These are phyloP conservation scores for Erigeron philadelphicus DNA, from an alignment of 140 eudicot species.

Conservation along the genomic window DNA sequence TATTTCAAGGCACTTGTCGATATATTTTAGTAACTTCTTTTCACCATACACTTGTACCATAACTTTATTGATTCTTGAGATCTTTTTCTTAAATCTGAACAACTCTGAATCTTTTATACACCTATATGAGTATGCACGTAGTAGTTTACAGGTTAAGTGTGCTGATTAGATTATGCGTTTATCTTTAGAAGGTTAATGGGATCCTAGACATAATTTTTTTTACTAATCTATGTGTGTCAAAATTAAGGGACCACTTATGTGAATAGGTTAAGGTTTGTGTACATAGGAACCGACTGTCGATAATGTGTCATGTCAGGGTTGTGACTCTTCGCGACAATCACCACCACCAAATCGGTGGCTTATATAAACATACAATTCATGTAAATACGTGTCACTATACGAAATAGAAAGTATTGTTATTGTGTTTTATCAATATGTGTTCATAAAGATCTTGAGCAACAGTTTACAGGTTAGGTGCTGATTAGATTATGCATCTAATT, in stretches of 20 bases:
- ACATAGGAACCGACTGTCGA: no score
- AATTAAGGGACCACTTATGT: no score
- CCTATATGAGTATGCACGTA: slow-evolving; percentile 11
- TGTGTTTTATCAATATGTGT: no score
- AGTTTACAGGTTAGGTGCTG: slow-evolving; percentile 23
- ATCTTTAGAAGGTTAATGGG: background rate
- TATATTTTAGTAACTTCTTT: background rate
- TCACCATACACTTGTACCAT: slow-evolving; percentile 1
- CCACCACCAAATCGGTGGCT: no score
- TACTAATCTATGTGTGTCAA: no score
- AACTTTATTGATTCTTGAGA: slow-evolving; percentile 1
- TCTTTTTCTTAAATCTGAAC: background rate
- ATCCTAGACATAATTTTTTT: background rate
- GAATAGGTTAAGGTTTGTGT: no score
- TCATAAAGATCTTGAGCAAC: no score
- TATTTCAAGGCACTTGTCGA: background rate
- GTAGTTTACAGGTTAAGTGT: slow-evolving; percentile 17
- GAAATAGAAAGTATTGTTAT: no score
- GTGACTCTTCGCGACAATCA: no score
- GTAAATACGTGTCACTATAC: no score
- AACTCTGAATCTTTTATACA: slow-evolving; percentile 7
- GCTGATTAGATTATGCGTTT: slow-evolving; percentile 21
- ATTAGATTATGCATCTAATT: slow-evolving; percentile 23
- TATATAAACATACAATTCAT: no score
- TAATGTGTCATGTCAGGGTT: no score